phyloP scores from a whole-genome alignment of 108 stramenopile genomes.

The Pseudonitzschia delicatissima region DNA sequence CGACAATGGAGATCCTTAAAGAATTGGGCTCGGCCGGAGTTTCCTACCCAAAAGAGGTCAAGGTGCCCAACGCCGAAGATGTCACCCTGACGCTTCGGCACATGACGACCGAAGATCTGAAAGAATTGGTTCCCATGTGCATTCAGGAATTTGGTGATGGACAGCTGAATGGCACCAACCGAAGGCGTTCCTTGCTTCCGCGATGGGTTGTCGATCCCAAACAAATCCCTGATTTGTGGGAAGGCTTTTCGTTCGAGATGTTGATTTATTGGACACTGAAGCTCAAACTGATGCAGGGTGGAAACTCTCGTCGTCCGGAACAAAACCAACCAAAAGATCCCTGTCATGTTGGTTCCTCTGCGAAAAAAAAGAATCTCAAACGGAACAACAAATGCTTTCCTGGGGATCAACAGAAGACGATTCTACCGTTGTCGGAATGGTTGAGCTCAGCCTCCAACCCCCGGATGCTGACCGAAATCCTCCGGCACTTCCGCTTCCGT shows the following conservation, averaged over 20 bases:
- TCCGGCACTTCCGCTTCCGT: constrained; percentile 56
- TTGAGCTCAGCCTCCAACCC: constrained; percentile 64
- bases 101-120: constrained; percentile 25
- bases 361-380: neutral
- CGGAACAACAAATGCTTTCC: neutral
- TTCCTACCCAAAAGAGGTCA: neutral
- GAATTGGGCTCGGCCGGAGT: neutral
- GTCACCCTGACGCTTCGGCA: constrained; percentile 19
- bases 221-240: constrained; percentile 26
- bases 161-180: too few species aligned
- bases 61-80: neutral
- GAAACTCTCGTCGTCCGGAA: too few species aligned
- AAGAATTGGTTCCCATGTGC: constrained; percentile 28
- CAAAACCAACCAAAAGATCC: constrained; percentile 15
- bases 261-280: constrained; percentile 12
- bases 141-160: constrained; percentile 25
- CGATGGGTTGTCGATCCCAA: neutral
- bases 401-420: neutral
- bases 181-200: neutral
- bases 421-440: constrained; percentile 49
- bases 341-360: constrained; percentile 28
- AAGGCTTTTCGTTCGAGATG: constrained; percentile 21
- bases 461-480: constrained; percentile 55
- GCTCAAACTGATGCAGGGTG: constrained; percentile 16
- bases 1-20: neutral